These are phyloP conservation scores for Salvia rosmarinus DNA, from an alignment of 257 asterid genomes.

Conservation along the genomic window DNA sequence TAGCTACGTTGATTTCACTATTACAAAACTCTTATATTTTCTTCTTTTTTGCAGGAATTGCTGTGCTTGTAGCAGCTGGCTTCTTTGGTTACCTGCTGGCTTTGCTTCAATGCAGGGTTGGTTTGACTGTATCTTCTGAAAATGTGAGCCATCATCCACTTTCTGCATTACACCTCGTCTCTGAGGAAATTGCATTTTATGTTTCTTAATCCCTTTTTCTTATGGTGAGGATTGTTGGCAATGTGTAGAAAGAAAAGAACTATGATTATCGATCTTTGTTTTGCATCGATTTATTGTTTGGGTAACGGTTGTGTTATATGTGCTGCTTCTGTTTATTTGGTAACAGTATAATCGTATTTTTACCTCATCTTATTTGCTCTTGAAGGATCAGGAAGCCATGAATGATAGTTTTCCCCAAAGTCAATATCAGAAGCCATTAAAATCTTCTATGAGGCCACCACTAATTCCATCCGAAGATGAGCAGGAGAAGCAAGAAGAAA, in stretches of 20 bases:
- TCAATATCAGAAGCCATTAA: constrained; percentile 58
- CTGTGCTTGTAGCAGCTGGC: constrained; percentile 84
- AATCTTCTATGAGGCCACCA: constrained; percentile 60
- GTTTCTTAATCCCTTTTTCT: too few species aligned
- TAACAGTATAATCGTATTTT: background rate
- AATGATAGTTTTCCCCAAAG: constrained; percentile 39
- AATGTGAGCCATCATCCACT: constrained; percentile 59
- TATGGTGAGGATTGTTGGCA: background rate
- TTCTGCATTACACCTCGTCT: background rate
- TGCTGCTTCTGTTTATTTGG: background rate
- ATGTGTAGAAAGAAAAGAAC: background rate
- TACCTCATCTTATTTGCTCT: constrained; percentile 22
- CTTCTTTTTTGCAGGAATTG: constrained; percentile 56
- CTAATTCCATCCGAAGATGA: constrained; percentile 73
- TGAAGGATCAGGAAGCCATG: constrained; percentile 51
- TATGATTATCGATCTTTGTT: background rate
- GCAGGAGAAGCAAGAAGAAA: constrained; percentile 78
- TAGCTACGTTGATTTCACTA: background rate
- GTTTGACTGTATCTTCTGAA: constrained; percentile 63
- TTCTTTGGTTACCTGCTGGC: constrained; percentile 96
- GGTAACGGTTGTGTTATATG: background rate
- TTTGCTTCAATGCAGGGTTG: constrained; percentile 73
- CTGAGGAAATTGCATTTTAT: background rate
- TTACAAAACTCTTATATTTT: background rate
- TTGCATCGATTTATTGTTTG: background rate